These are phyloP conservation scores for Ilex asprella DNA, from an alignment of 257 asterid species.

Conservation along the genomic window DNA sequence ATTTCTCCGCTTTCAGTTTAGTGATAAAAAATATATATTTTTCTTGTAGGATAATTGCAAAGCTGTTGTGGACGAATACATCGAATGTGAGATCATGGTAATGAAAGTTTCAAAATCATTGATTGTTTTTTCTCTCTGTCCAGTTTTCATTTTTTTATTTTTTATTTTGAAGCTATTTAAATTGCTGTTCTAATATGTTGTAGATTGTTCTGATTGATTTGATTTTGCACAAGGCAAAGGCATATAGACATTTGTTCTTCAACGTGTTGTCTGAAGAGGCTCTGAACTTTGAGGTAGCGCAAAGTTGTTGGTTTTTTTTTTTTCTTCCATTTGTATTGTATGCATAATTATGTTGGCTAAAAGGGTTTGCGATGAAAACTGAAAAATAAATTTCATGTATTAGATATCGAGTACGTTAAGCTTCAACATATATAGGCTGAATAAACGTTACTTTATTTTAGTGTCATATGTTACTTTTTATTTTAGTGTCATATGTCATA, in stretches of 20 bases:
- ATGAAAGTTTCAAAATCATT: not conserved
- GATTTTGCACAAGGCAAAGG: conserved; percentile 86
- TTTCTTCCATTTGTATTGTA: not conserved
- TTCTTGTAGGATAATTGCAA: conserved; percentile 55
- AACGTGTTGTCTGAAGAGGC: conserved; percentile 41
- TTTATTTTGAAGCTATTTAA: not conserved
- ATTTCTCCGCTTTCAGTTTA: not conserved
- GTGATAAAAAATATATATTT: no score
- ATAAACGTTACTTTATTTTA: no score
- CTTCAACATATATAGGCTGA: no score
- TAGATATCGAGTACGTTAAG: no score
- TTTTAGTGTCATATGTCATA: no score
- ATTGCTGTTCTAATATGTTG: conserved; percentile 2
- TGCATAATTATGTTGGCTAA: not conserved
- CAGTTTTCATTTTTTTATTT: not conserved
- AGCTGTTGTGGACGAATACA: conserved; percentile 74
- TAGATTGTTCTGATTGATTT: conserved; percentile 77
- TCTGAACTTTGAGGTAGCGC: conserved; percentile 41
- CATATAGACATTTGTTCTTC: conserved; percentile 76
- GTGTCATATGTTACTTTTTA: no score
- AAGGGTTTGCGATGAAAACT: not conserved
- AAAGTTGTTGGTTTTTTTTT: not conserved
- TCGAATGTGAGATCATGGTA: conserved; percentile 95
- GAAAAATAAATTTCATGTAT: no score
- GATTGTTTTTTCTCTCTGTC: no score